A percentile compares a stretch with the other conserved stretches of the same genome.
These are phyloP conservation scores for Silene noctiflora DNA, from an alignment of 179 eudicot species.

Conservation along the genomic window DNA sequence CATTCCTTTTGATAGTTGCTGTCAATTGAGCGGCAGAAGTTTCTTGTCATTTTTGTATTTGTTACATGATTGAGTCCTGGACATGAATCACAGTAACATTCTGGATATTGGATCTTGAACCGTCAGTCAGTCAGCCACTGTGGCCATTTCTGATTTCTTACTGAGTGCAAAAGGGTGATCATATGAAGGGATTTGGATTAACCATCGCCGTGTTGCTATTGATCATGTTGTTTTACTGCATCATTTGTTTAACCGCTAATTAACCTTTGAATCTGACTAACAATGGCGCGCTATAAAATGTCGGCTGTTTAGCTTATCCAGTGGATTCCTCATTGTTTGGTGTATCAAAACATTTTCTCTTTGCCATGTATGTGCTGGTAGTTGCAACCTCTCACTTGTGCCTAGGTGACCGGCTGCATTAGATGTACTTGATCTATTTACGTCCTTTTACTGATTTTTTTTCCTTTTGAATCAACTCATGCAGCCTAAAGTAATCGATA, in stretches of 20 bases:
- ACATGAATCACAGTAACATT: too few relatives aligned
- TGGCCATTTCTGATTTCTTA: neutral
- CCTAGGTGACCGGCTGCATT: neutral
- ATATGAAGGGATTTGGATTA: neutral
- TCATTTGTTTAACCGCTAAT: neutral
- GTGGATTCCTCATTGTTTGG: conserved; percentile 1
- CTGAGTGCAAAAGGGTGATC: conserved; percentile 1
- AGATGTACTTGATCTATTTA: neutral
- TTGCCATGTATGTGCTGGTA: neutral
- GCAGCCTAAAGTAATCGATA: conserved; percentile 54
- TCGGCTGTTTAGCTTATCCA: neutral
- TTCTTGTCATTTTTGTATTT: too few relatives aligned
- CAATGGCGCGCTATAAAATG: neutral
- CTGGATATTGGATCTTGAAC: neutral
- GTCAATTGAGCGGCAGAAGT: too few relatives aligned
- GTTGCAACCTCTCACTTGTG: neutral
- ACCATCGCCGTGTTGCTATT: neutral
- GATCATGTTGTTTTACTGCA: neutral
- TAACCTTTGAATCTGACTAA: neutral
- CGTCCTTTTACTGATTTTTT: neutral
- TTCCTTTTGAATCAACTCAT: conserved; percentile 16
- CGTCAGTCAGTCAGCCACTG: neutral
- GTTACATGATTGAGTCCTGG: too few relatives aligned
- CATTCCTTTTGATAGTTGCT: too few relatives aligned
- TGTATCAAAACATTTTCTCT: neutral